These are phyloP conservation scores for Didymellaceae sp. DNA, from an alignment of 2,329 filamentous ascomycete species.

Conservation along the genomic window DNA sequence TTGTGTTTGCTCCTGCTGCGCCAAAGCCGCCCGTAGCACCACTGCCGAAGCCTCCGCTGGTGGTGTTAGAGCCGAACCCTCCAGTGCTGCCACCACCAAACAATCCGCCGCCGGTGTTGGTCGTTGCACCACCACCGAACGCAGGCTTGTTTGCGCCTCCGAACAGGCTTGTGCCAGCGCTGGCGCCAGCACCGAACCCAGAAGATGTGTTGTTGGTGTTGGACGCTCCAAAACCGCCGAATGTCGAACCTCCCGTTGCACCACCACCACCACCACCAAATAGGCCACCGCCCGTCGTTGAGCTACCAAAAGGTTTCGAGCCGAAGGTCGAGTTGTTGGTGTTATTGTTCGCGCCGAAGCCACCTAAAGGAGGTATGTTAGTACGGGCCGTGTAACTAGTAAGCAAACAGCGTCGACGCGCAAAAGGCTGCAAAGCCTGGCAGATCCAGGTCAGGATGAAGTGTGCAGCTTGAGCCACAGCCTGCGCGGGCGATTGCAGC, in stretches of 20 bases:
- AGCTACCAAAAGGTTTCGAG: conserved; percentile 44
- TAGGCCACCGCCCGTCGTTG: conserved; percentile 43
- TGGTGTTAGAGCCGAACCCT: conserved; percentile 36
- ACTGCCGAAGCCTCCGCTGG: conserved; percentile 33
- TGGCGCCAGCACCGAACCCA: conserved; percentile 28
- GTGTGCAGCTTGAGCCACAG: not conserved
- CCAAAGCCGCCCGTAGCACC: conserved; percentile 42
- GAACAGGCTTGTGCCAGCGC: conserved; percentile 40
- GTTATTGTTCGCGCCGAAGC: conserved; percentile 40
- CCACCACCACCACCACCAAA: conserved; percentile 39
- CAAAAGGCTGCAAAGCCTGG: not conserved
- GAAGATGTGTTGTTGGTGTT: conserved; percentile 30
- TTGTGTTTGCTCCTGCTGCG: conserved; percentile 21
- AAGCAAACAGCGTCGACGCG: not conserved
- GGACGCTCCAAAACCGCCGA: conserved; percentile 30
- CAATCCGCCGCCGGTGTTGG: conserved; percentile 33
- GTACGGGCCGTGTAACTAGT: conserved; percentile 1
- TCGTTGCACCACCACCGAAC: conserved; percentile 33
- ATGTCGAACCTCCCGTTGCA: conserved; percentile 23
- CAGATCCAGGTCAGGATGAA: not conserved
- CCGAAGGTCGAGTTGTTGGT: conserved; percentile 30
- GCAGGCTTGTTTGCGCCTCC: conserved; percentile 39
- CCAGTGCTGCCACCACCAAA: conserved; percentile 44
- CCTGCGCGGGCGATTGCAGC: not conserved
- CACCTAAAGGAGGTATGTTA: conserved; percentile 39